Base-by-base conservation (phyloP, 495 filamentous ascomycete genomes). In the Hypoxylon rickii region DNA sequence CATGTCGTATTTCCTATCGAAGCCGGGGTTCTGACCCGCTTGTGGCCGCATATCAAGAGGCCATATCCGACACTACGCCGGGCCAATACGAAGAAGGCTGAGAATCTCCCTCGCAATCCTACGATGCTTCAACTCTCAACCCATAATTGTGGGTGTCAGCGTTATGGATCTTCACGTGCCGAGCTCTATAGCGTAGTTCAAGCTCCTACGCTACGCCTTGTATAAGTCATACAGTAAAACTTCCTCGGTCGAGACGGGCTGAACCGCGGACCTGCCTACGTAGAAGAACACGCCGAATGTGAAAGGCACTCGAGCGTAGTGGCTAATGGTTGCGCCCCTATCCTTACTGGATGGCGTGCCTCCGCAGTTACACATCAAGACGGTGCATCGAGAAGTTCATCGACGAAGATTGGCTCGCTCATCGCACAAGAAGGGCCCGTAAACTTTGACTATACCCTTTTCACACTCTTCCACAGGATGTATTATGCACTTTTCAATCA, bases 1-100 rank as follows among this genome's bases (percentile, higher is more conserved):
- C 58, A 81, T 80, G 71, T 65, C 62, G 50, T 89, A 86, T 73
- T 94, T 84, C 66, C 74, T 79, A 57, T 68, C 70, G 17, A 83
- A 81, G 68, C 70, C 65, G 39, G 75, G 76, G 15, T 85, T 85
- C 59, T 81, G 66, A 66, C 66, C 66, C 66, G 66, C 66, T 60
- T 66, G 43, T 64, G 66, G 66, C 66, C 63, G 60, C 66, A 69
- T 66, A 61, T 44, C n/a, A 64, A 53, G 60, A 64, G 66, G 52
- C 66, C 62, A 53, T 64, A 62, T 58, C 53, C 61, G 60, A 59
- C 63, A 59, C 61, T 62, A 51, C 59, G 59, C 63, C 66, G 58
- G 64, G 57, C 66, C 57, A 59, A 60, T 64, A 58, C 60, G 55
- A 64, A 36, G 31, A 51, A 51, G 50, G 55, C 36, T 55, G 61